A percentile compares a stretch with the other conserved stretches of the same genome.
Conservation (phyloP, 768 basidiomycete genomes). For the Phaeotremella fagi region DNA sequence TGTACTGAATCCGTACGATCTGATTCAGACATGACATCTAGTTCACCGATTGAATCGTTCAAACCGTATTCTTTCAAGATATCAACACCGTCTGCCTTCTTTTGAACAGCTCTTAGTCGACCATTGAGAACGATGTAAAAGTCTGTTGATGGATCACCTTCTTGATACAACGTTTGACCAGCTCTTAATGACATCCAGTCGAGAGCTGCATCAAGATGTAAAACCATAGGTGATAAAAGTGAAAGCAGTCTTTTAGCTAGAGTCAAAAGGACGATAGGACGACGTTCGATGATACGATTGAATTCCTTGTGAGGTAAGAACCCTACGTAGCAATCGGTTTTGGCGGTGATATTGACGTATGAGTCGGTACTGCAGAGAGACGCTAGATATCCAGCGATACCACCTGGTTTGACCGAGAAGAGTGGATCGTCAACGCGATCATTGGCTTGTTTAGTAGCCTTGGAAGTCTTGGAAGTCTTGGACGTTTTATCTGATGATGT, state of each 20-base stretch:
- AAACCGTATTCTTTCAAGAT: conserved; percentile 94
- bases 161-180: conserved; percentile 85
- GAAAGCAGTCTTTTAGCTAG: conserved; percentile 95
- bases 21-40: conserved; percentile 92
- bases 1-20: conserved; percentile 84
- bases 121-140: conserved; percentile 88
- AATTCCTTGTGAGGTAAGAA: conserved; percentile 83
- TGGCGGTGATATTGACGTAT: conserved; percentile 93
- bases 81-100: conserved; percentile 69
- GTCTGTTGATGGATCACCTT: conserved; percentile 83
- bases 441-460: not conserved
- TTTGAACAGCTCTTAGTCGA: conserved; percentile 81
- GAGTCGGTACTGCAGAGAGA: conserved; percentile 86
- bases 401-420: conserved; percentile 94
- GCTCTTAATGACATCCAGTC: conserved; percentile 98
- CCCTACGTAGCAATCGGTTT: conserved; percentile 97
- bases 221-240: conserved; percentile 84
- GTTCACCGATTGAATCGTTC: conserved; percentile 92
- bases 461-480: conserved; percentile 1
- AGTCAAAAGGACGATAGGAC: conserved; percentile 91
- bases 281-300: conserved; percentile 82
- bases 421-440: conserved; percentile 57
- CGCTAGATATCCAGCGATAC: conserved; percentile 93
- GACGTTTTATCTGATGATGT: too few species aligned
- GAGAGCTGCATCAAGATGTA: conserved; percentile 92